A percentile compares a stretch with the other conserved stretches of the same genome.
Conservation (phyloP, 306 rosid genomes). For the Dalbergia cochinchinensis region DNA sequence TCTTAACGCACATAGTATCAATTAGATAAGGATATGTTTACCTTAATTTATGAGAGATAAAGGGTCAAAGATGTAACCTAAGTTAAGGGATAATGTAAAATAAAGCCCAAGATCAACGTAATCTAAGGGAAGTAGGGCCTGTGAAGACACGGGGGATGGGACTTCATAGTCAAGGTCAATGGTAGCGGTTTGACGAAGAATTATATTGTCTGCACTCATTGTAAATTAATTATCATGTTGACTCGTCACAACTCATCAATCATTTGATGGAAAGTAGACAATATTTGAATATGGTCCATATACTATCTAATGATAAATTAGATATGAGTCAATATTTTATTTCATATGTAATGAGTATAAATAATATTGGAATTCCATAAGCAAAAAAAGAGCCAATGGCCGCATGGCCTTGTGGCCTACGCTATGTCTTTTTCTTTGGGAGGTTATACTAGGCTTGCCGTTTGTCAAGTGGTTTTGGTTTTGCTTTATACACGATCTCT, state of each 20-base stretch:
- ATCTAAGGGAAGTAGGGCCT: conserved; percentile 57
- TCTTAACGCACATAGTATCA: neutral
- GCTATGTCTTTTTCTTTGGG: neutral
- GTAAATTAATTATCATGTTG: too few relatives aligned
- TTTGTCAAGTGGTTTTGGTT: neutral
- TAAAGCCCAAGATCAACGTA: conserved; percentile 50
- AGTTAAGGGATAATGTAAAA: conserved; percentile 78
- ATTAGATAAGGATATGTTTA: conserved; percentile 40
- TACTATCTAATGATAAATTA: too few relatives aligned
- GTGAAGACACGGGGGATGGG: conserved; percentile 20
- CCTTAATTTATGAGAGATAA: neutral
- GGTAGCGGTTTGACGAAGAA: neutral
- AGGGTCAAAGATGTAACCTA: conserved; percentile 57
- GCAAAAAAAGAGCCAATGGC: neutral
- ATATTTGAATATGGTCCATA: too few relatives aligned
- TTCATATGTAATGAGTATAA: too few relatives aligned
- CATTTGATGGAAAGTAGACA: too few relatives aligned
- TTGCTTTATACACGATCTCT: neutral
- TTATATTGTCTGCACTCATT: too few relatives aligned
- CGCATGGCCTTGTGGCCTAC: neutral
- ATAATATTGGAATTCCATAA: too few relatives aligned
- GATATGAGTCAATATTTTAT: too few relatives aligned
- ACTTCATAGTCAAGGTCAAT: conserved; percentile 31
- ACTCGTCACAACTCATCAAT: too few relatives aligned
- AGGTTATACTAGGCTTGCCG: neutral